Base-by-base conservation (phyloP, 106 monocot genomes). In the Alisma plantagoaquatica region DNA sequence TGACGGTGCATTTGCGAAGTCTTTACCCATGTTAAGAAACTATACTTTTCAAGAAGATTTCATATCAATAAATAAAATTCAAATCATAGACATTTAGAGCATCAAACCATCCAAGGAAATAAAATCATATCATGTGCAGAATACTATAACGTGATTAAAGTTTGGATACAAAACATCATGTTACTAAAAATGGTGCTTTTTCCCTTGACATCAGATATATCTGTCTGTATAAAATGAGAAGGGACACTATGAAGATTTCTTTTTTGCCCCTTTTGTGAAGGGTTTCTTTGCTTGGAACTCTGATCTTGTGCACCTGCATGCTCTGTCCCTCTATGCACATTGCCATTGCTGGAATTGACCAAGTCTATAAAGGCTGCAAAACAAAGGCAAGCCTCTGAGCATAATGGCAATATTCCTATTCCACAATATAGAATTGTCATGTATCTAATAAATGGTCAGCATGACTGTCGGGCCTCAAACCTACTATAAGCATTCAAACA, bases 131-230 rank as follows among this genome's bases (percentile, higher is more conserved):
- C n/a, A n/a, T n/a, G n/a, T n/a, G n/a, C n/a, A n/a, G n/a, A n/a
- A n/a, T n/a, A n/a, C n/a, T n/a, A n/a, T n/a, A n/a, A n/a, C n/a
- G n/a, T n/a, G 14, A 38, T 38, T 38, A 38, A 38, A 38, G 14
- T 14, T 7, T 76, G 84, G 96, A 98, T 98, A 98, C 98, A 98
- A 54, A 98, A 82, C 65, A 98, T 74, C 84, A 90, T 76, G 31
- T 85, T 79, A 43, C 72, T 50, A 68, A 90, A 98, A 58, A 98
- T 76, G 3, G 50, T 54, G 8, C 82, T 79, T 29, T 84, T 70
- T 56, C 43, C 83, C 63, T 82, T 90, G 5, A 90, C 57, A 47
- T 44, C 64, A 30, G 98, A 85, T 12, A 86, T 41, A 67, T 98
- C 85, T 19, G 90, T 82, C 73, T 86, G 74, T 21, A 72, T 48